phyloP scores from a whole-genome alignment of 2,329 filamentous ascomycete genomes.

The Penicillium sp. region DNA sequence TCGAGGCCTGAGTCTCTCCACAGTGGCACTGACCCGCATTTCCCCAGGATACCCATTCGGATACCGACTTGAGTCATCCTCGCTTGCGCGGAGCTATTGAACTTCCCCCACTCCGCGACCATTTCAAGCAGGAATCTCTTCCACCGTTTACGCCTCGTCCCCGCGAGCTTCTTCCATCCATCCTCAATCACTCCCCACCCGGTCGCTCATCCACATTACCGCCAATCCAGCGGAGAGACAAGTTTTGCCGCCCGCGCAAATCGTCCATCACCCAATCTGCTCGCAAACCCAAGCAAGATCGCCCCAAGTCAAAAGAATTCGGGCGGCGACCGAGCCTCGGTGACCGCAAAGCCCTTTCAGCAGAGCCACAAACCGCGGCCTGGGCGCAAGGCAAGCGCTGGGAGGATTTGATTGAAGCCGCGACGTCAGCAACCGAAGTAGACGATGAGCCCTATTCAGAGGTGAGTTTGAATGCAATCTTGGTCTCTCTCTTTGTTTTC shows the following conservation, averaged over 20 bases:
- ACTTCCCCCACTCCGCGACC: constrained; percentile 66
- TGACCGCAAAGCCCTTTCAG: constrained; percentile 79
- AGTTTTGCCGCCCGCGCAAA: constrained; percentile 72
- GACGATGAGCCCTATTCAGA: constrained; percentile 79
- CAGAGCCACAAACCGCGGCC: constrained; percentile 74
- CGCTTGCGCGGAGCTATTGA: constrained; percentile 66
- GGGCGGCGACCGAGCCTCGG: constrained; percentile 70
- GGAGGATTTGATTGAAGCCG: constrained; percentile 95
- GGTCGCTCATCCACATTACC: constrained; percentile 85
- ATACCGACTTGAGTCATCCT: constrained; percentile 63
- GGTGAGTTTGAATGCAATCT: constrained; percentile 55
- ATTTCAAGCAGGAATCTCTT: constrained; percentile 71
- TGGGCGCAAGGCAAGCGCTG: constrained; percentile 79
- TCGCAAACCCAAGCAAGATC: constrained; percentile 74
- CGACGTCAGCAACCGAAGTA: constrained; percentile 86
- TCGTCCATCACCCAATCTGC: constrained; percentile 80
- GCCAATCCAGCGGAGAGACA: constrained; percentile 72
- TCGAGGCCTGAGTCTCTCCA: constrained; percentile 16
- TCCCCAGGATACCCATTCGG: constrained; percentile 67
- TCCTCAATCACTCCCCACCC: constrained; percentile 73
- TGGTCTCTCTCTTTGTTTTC: constrained; percentile 27
- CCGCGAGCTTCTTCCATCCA: constrained; percentile 77
- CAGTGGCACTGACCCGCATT: constrained; percentile 21
- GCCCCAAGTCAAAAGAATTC: constrained; percentile 72
- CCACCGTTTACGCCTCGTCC: constrained; percentile 60